These are phyloP conservation scores for Hypoxylon lenormandii DNA, from an alignment of 495 filamentous ascomycete species.

Conservation along the genomic window DNA sequence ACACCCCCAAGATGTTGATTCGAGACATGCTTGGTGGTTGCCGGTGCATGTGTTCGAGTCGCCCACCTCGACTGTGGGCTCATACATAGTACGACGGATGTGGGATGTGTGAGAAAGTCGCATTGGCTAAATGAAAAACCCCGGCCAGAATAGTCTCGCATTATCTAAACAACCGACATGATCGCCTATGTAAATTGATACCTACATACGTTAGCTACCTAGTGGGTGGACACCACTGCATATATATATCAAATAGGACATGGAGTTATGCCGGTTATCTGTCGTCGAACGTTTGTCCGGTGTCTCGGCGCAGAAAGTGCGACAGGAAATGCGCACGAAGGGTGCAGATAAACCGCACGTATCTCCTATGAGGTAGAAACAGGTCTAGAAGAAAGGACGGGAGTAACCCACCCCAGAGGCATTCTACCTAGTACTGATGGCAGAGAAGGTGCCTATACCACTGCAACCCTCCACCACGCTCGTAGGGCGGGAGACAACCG, in stretches of 20 bases:
- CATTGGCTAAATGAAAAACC: conserved; percentile 19
- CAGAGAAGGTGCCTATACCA: conserved; percentile 37
- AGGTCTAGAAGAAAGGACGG: neutral
- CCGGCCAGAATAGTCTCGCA: conserved; percentile 13
- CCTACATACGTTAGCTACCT: neutral
- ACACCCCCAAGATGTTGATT: neutral
- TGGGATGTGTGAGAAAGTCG: conserved; percentile 7
- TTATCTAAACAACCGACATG: conserved; percentile 29
- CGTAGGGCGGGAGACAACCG: conserved; percentile 38
- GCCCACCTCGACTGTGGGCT: neutral
- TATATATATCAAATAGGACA: neutral
- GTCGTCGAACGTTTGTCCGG: conserved; percentile 23
- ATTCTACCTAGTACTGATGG: conserved; percentile 18
- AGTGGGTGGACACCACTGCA: neutral
- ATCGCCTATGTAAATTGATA: conserved; percentile 2
- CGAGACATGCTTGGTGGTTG: neutral
- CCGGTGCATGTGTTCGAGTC: neutral
- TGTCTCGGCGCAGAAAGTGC: conserved; percentile 12
- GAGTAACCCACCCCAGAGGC: neutral
- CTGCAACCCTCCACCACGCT: conserved; percentile 38
- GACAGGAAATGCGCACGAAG: conserved; percentile 6
- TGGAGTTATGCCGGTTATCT: neutral
- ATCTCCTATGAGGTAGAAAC: neutral
- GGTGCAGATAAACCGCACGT: neutral
- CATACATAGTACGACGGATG: neutral